Evolutionary conservation across 345 rosid species (phyloP).

Genomic region (Sapria himalayana): DNA sequence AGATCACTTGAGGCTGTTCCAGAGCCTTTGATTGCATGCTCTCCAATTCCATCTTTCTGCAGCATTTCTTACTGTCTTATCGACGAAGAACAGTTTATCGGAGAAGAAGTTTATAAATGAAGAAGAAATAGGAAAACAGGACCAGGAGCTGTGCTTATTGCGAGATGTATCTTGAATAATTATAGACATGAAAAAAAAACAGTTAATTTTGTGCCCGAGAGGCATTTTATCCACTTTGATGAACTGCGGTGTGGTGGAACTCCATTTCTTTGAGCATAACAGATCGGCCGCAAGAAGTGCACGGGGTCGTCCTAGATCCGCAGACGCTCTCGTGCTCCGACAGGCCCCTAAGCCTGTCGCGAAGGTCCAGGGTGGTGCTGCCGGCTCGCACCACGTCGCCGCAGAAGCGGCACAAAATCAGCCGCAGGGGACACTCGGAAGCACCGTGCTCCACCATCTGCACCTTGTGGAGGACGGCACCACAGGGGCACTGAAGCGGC

Average conservation of each 20-base stretch:
- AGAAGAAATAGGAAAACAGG: no score
- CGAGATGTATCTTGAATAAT: no score
- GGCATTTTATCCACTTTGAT: no score
- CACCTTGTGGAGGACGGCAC: slow-evolving; percentile 59
- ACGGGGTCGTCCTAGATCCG: slow-evolving; percentile 84
- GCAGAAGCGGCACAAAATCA: slow-evolving; percentile 63
- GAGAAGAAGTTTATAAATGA: no score
- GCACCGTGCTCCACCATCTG: slow-evolving; percentile 84
- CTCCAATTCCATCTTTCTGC: no score
- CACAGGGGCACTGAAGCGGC: slow-evolving; percentile 65
- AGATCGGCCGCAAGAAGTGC: slow-evolving; percentile 86
- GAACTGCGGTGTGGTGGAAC: slow-evolving; percentile 81
- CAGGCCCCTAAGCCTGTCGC: slow-evolving; percentile 75
- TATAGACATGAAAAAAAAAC: no score
- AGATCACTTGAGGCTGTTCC: no score
- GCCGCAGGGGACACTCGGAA: slow-evolving; percentile 44
- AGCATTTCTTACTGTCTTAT: no score
- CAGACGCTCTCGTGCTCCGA: slow-evolving; percentile 85
- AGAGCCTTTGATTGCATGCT: no score
- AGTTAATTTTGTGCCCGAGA: no score
- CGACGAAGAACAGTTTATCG: no score
- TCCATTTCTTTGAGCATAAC: slow-evolving; percentile 97
- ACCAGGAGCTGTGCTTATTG: no score
- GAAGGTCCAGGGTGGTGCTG: slow-evolving; percentile 33
- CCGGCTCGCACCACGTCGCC: slow-evolving; percentile 96